Percentiles rank a stretch among this genome's conserved stretches.
phyloP scores from a whole-genome alignment of 805 yeast species.

The Candida alai region DNA sequence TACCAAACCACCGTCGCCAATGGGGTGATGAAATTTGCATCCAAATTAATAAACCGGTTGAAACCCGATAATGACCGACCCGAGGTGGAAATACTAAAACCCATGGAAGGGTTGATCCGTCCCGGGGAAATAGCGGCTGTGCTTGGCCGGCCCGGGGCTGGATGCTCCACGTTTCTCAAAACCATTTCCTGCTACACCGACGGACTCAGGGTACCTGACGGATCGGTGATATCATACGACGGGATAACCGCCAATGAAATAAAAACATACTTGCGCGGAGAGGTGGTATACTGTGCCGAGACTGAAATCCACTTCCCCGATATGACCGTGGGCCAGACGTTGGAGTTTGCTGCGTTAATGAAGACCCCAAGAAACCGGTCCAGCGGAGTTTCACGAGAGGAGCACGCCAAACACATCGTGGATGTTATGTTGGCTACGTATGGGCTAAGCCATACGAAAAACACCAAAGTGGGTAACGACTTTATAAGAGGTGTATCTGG shows the following conservation, averaged over 20 bases:
- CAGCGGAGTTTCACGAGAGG: slow-evolving; percentile 53
- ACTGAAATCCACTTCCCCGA: slow-evolving; percentile 67
- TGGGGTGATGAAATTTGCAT: slow-evolving; percentile 12
- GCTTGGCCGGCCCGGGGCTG: slow-evolving; percentile 81
- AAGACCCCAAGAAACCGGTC: slow-evolving; percentile 62
- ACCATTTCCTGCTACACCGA: slow-evolving; percentile 62
- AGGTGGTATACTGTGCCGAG: slow-evolving; percentile 68
- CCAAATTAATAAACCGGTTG: background rate
- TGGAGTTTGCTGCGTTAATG: slow-evolving; percentile 57
- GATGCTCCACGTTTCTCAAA: slow-evolving; percentile 65
- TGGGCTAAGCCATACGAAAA: slow-evolving; percentile 56
- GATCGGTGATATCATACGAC: slow-evolving; percentile 47
- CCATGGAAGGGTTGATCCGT: slow-evolving; percentile 59
- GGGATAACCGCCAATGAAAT: slow-evolving; percentile 54
- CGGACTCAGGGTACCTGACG: slow-evolving; percentile 50
- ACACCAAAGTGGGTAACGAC: slow-evolving; percentile 65
- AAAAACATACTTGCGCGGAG: slow-evolving; percentile 55
- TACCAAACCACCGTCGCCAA: slow-evolving; percentile 54
- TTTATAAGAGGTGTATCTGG: slow-evolving; percentile 69
- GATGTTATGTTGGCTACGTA: slow-evolving; percentile 51
- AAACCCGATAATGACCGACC: slow-evolving; percentile 6
- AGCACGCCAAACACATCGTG: slow-evolving; percentile 50
- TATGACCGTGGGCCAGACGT: slow-evolving; percentile 62
- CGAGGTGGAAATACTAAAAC: slow-evolving; percentile 51
- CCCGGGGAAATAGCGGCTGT: slow-evolving; percentile 70